A percentile compares a stretch with the other conserved stretches of the same genome.
phyloP scores from a whole-genome alignment of 495 filamentous ascomycete species.

The Penicillium bovifimosum region DNA sequence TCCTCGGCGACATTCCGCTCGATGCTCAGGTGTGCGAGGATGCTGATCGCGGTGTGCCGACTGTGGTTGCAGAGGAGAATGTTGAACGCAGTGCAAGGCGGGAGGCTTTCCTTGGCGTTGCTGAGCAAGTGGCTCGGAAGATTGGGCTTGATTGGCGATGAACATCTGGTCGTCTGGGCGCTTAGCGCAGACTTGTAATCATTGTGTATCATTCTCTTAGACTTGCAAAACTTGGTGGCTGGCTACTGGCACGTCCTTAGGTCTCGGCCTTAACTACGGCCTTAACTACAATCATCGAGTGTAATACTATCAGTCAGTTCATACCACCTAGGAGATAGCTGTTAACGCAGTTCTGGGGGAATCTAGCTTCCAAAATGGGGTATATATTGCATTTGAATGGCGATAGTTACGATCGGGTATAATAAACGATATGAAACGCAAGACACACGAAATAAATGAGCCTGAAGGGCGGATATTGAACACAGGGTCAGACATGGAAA shows the following conservation, averaged over 20 bases:
- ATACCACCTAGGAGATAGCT: not conserved
- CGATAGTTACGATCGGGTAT: conserved; percentile 13
- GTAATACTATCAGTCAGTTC: not conserved
- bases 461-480: not conserved
- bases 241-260: not conserved
- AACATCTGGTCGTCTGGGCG: conserved; percentile 1
- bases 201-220: conserved; percentile 4
- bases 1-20: conserved; percentile 86
- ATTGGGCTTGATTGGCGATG: conserved; percentile 34
- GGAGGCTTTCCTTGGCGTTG: conserved; percentile 65
- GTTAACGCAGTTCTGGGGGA: not conserved
- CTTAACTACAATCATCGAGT: not conserved
- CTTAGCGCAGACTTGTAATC: not conserved
- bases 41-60: conserved; percentile 83
- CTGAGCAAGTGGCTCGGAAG: conserved; percentile 54
- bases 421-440: conserved; percentile 2
- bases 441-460: not conserved
- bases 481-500: not conserved
- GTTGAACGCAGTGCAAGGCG: conserved; percentile 66
- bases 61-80: conserved; percentile 80
- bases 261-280: not conserved
- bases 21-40: conserved; percentile 83
- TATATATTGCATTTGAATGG: not conserved
- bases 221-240: not conserved
- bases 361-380: not conserved